Conservation (phyloP, 2,329 filamentous ascomycete genomes). For the Clonostachys rhizophaga region DNA sequence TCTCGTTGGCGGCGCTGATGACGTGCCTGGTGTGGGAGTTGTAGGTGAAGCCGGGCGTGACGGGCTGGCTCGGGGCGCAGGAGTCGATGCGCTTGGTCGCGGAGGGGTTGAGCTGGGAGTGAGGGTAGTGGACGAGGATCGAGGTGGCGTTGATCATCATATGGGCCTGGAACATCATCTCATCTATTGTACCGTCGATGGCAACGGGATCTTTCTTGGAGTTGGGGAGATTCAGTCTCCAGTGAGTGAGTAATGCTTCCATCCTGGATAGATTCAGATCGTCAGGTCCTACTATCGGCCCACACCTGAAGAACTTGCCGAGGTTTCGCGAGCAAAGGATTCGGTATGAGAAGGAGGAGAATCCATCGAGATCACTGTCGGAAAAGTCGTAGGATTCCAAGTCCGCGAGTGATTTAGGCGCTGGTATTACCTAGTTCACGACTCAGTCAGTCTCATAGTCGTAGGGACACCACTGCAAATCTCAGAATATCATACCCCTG, state of each 20-base stretch:
- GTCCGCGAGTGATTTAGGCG: constrained; percentile 62
- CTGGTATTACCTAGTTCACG: constrained; percentile 38
- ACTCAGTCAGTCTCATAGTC: no score
- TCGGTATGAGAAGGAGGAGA: constrained; percentile 82
- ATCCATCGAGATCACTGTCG: constrained; percentile 57
- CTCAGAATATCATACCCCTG: constrained; percentile 26
- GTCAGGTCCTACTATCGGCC: constrained; percentile 41
- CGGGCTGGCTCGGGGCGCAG: constrained; percentile 56
- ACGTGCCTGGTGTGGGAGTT: constrained; percentile 76
- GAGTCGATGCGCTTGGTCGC: constrained; percentile 56
- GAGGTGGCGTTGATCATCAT: constrained; percentile 67
- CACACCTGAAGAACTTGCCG: constrained; percentile 63
- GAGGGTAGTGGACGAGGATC: constrained; percentile 75
- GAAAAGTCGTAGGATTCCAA: constrained; percentile 75
- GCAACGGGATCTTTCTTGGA: constrained; percentile 62
- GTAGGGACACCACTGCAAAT: no score
- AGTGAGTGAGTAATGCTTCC: constrained; percentile 59
- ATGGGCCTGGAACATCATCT: constrained; percentile 87
- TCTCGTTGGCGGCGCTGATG: constrained; percentile 71
- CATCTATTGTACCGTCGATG: constrained; percentile 69
- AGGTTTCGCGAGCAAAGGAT: constrained; percentile 78
- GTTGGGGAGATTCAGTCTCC: constrained; percentile 72
- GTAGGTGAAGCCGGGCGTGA: constrained; percentile 46
- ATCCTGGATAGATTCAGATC: constrained; percentile 47
- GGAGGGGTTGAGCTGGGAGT: constrained; percentile 67